Percentiles rank a stretch among this genome's conserved stretches.
Conservation (phyloP, 1,139 yeast genomes). For the Suhomyces atakaporum region DNA sequence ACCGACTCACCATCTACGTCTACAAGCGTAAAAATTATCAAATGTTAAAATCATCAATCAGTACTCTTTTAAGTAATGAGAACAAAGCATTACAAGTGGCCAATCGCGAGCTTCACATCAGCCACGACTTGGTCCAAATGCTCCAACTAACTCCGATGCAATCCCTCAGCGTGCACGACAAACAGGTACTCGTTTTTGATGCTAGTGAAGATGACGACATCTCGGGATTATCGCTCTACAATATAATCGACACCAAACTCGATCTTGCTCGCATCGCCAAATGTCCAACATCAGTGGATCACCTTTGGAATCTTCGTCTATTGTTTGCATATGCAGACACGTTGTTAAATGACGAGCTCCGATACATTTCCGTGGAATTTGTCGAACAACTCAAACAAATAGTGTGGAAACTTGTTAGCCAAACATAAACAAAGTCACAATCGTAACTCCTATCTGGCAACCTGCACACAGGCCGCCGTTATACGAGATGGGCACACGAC, state of each 20-base stretch:
- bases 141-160: constrained; percentile 28
- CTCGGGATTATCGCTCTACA: constrained; percentile 40
- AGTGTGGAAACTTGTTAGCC: constrained; percentile 32
- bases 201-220: constrained; percentile 17
- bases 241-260: constrained; percentile 57
- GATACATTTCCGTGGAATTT: constrained; percentile 49
- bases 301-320: constrained; percentile 65
- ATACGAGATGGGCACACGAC: neutral
- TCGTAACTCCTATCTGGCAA: no score
- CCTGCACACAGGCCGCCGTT: constrained; percentile 2
- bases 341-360: constrained; percentile 31
- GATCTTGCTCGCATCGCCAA: constrained; percentile 50
- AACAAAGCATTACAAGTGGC: constrained; percentile 32
- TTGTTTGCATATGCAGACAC: constrained; percentile 64
- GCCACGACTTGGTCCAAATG: constrained; percentile 27
- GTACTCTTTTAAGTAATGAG: constrained; percentile 39
- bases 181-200: constrained; percentile 36
- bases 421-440: no score
- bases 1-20: constrained; percentile 51
- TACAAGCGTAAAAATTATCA: constrained; percentile 49
- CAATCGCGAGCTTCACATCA: constrained; percentile 30
- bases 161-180: constrained; percentile 35
- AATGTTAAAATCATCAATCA: constrained; percentile 36
- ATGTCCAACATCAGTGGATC: constrained; percentile 50
- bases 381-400: constrained; percentile 52